Percentiles rank a stretch among this genome's conserved stretches.
phyloP scores from a whole-genome alignment of 1,284 basidiomycete species.

The Boletus mariae region DNA sequence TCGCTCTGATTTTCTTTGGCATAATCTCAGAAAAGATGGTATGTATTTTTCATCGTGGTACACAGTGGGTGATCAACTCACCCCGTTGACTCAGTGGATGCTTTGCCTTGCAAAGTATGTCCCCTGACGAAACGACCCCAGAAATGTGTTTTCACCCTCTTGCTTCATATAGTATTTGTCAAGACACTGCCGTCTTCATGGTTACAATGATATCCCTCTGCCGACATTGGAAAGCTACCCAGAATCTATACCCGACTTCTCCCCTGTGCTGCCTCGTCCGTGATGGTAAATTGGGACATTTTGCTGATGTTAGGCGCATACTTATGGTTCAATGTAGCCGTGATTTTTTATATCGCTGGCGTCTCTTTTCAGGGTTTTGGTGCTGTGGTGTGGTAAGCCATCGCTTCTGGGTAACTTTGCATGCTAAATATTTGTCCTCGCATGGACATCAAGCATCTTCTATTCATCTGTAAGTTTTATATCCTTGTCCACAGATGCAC shows the following conservation, averaged over 20 bases:
- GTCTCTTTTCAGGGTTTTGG: constrained; percentile 2
- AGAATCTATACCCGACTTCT: constrained; percentile 6
- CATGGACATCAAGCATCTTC: not conserved
- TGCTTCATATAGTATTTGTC: not conserved
- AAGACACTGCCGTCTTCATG: not conserved
- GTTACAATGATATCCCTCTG: constrained; percentile 1
- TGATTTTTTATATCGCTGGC: constrained; percentile 7
- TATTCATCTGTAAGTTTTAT: not conserved
- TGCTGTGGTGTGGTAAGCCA: constrained; percentile 7
- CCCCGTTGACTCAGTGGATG: not conserved
- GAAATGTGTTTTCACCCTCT: not conserved
- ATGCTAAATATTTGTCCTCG: not conserved
- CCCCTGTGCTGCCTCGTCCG: not conserved
- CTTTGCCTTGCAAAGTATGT: not conserved
- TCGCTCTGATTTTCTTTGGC: not conserved
- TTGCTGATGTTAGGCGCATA: too few relatives aligned
- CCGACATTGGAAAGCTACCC: not conserved
- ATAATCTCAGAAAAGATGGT: not conserved
- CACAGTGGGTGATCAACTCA: not conserved
- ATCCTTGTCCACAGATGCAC: not conserved
- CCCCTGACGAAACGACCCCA: not conserved
- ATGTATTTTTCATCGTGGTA: not conserved
- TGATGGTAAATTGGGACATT: not conserved
- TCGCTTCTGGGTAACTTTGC: not conserved
- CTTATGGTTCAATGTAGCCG: constrained; percentile 1